Evolutionary conservation across 331 rosid species (phyloP), one percentile per base, ranked within the genome.

Genomic region (Pyracantha coccinea): DNA sequence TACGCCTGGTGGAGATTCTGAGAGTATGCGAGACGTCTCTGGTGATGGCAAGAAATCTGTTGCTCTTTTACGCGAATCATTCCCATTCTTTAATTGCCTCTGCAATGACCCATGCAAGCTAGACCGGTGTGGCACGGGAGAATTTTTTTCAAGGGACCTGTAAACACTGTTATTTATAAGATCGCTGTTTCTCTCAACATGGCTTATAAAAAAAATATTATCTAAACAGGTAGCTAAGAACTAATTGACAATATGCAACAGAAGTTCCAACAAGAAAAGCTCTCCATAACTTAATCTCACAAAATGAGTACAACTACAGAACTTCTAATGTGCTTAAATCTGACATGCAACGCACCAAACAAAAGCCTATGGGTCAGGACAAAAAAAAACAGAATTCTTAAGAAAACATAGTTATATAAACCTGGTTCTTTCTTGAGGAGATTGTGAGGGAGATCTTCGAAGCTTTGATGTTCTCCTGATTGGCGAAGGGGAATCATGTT

Each of bases 381-480:
- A 59, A 33, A 76, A 55, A 45, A 0, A 31, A 58, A 44, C 47
- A 32, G 16, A 63, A 75, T 4, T 31, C 27, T 15, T 33, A 35
- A 80, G 60, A 77, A 71, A 31, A 23, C 28, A 20, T 3, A 28
- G 58, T 59, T 38, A 14, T 31, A n/a, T 9, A 31, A 61, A 82
- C 92, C 94, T 91, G 78, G 52, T 79, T 78, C 77, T 85, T 50
- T 71, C 91, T 72, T 72, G 52, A 19, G 88, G 83, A 74, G 95
- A 82, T 63, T 74, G 88, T 76, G 77, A 11, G 31, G 77, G 85
- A 75, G 89, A 82, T 65, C 84, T 86, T 65, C 38, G 85, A 25
- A 35, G 77, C 64, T 75, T 84, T 53, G 80, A 74, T 66, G 88
- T 81, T 77, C 77, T 81, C 86, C 74, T 58, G 27, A 67, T 61